Percentiles rank a stretch among this genome's conserved stretches.
phyloP scores from a whole-genome alignment of 129 eudicot genomes.

The Glebionis coronaria region DNA sequence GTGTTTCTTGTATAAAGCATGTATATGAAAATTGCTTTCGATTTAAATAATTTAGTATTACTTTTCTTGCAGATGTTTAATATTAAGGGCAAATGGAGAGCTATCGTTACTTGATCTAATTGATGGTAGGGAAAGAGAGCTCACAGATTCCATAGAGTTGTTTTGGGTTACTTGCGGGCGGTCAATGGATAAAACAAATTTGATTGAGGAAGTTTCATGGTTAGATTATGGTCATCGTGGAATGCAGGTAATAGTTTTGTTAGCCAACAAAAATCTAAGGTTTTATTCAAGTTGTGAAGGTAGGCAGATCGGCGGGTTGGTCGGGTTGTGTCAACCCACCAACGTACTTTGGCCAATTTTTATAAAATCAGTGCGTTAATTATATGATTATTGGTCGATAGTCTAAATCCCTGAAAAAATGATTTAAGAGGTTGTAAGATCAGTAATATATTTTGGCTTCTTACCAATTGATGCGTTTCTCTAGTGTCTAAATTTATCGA shows the following conservation, averaged over 20 bases:
- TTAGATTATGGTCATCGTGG: slow-evolving; percentile 96
- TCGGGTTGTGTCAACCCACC: too few species aligned
- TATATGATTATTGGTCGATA: slow-evolving; percentile 1
- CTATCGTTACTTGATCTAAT: slow-evolving; percentile 88
- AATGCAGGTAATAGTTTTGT: slow-evolving; percentile 76
- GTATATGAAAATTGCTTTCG: slow-evolving; percentile 2
- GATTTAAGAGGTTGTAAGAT: too few species aligned
- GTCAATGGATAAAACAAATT: slow-evolving; percentile 74
- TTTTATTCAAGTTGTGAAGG: background rate
- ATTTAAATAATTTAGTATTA: slow-evolving; percentile 13
- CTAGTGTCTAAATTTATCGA: too few species aligned
- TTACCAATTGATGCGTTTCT: too few species aligned
- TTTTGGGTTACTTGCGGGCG: slow-evolving; percentile 99
- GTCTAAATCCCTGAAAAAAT: too few species aligned
- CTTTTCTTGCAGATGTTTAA: slow-evolving; percentile 58
- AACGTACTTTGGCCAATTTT: too few species aligned
- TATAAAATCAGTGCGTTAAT: background rate
- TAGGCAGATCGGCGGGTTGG: too few species aligned
- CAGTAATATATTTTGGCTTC: too few species aligned
- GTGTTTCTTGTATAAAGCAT: slow-evolving; percentile 23
- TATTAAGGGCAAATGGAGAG: slow-evolving; percentile 88
- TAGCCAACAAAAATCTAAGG: slow-evolving; percentile 14
- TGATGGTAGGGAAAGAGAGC: slow-evolving; percentile 94
- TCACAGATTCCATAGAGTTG: slow-evolving; percentile 90
- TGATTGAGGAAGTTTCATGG: slow-evolving; percentile 97